Percentiles rank a stretch among this genome's conserved stretches.
These are phyloP conservation scores for Striga asiatica DNA, from an alignment of 257 asterid species.

Conservation along the genomic window DNA sequence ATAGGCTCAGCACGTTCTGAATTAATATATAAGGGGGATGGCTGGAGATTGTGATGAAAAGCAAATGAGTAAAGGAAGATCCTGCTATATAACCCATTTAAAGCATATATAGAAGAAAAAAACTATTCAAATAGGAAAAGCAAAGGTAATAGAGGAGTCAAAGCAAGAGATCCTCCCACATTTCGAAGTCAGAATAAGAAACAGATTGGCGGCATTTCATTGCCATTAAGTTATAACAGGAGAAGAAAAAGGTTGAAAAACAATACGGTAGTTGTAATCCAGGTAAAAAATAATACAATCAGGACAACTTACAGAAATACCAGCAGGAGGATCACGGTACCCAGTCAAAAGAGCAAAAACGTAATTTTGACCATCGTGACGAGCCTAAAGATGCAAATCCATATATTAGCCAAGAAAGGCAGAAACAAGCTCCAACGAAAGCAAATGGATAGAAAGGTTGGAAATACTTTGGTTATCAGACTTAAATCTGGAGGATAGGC, in stretches of 20 bases:
- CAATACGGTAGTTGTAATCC: neutral
- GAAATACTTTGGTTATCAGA: conserved; percentile 54
- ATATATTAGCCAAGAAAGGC: conserved; percentile 3
- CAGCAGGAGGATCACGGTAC: conserved; percentile 63
- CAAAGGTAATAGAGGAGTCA: no score
- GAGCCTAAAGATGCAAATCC: conserved; percentile 30
- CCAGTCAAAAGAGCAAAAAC: conserved; percentile 51
- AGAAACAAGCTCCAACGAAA: neutral
- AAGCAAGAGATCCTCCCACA: no score
- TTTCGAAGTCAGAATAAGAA: no score
- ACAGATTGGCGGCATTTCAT: no score
- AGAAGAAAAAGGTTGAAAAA: neutral
- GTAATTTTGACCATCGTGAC: conserved; percentile 56
- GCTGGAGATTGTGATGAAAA: no score
- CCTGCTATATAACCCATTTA: no score
- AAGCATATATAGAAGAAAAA: no score
- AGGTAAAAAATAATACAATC: neutral
- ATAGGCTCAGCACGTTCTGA: no score
- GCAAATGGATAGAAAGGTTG: neutral
- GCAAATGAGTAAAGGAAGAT: no score
- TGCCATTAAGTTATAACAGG: neutral
- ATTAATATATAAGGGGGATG: no score
- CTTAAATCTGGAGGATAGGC: conserved; percentile 82
- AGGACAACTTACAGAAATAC: conserved; percentile 39
- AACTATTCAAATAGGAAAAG: no score